phyloP scores from a whole-genome alignment of 2,329 filamentous ascomycete species.

The Scolecobasidium constrictum region DNA sequence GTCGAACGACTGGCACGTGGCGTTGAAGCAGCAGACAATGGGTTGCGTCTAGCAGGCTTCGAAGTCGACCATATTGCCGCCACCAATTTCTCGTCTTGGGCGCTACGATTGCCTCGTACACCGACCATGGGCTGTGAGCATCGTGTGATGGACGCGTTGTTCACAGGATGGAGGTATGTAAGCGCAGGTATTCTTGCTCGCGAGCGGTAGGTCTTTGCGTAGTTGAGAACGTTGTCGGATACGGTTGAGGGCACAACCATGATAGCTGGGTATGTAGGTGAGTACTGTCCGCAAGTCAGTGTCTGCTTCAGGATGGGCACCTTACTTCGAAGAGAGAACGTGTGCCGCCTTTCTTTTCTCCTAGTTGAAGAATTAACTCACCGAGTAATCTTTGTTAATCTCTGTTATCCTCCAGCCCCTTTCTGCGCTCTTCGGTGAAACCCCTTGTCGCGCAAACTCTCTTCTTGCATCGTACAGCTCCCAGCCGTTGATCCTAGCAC shows the following conservation, averaged over 20 bases:
- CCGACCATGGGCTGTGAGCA: conserved; percentile 89
- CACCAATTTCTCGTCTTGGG: conserved; percentile 90
- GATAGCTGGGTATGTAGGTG: conserved; percentile 79
- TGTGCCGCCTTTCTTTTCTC: background rate
- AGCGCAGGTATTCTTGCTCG: conserved; percentile 78
- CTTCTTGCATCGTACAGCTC: conserved; percentile 71
- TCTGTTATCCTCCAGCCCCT: conserved; percentile 80
- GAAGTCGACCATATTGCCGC: conserved; percentile 83
- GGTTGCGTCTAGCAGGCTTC: conserved; percentile 8
- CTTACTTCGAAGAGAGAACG: background rate
- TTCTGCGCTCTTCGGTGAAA: conserved; percentile 68
- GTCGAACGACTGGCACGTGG: conserved; percentile 11
- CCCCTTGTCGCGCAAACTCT: conserved; percentile 80
- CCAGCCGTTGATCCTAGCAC: conserved; percentile 67
- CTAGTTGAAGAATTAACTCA: conserved; percentile 19
- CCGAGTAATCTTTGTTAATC: conserved; percentile 78
- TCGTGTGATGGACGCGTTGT: conserved; percentile 92
- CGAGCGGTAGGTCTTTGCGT: conserved; percentile 82
- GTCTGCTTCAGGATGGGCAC: background rate
- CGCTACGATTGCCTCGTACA: conserved; percentile 75
- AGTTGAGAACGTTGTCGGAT: conserved; percentile 94
- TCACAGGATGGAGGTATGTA: conserved; percentile 90
- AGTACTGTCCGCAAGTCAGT: conserved; percentile 44
- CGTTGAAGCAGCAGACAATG: conserved; percentile 14
- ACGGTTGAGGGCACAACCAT: conserved; percentile 79